Conservation (phyloP, 176 grass and related monocot genomes). For the Oryza coarctata region DNA sequence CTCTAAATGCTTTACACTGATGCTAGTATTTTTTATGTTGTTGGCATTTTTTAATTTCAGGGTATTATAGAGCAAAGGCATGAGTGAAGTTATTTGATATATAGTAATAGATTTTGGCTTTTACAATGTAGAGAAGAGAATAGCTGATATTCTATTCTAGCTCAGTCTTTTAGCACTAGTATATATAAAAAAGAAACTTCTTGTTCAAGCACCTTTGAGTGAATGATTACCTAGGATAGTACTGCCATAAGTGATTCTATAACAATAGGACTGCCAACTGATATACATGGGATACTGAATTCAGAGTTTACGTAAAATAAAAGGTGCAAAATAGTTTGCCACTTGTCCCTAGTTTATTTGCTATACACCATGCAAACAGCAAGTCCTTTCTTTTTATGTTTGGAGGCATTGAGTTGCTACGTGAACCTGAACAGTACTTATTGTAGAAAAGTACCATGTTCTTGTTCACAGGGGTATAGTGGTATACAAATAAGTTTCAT, state of each 20-base stretch:
- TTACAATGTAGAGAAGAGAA: neutral
- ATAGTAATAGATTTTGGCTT: conserved; percentile 7
- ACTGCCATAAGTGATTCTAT: neutral
- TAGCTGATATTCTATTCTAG: neutral
- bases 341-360: neutral
- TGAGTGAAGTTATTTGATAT: neutral
- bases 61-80: neutral
- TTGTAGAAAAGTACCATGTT: conserved; percentile 17
- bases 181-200: neutral
- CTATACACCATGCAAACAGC: neutral
- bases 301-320: neutral
- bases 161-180: neutral
- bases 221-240: neutral
- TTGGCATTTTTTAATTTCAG: neutral
- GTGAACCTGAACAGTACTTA: conserved; percentile 12
- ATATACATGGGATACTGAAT: conserved; percentile 9
- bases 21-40: neutral
- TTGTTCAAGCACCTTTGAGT: neutral
- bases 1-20: neutral
- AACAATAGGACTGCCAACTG: neutral
- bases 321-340: conserved; percentile 19
- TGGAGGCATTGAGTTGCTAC: neutral
- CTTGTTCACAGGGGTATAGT: conserved; percentile 10
- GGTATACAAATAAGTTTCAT: conserved; percentile 4
- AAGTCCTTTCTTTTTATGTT: neutral